phyloP scores from a whole-genome alignment of 2,329 filamentous ascomycete genomes.

The Paecilomyces variotii region DNA sequence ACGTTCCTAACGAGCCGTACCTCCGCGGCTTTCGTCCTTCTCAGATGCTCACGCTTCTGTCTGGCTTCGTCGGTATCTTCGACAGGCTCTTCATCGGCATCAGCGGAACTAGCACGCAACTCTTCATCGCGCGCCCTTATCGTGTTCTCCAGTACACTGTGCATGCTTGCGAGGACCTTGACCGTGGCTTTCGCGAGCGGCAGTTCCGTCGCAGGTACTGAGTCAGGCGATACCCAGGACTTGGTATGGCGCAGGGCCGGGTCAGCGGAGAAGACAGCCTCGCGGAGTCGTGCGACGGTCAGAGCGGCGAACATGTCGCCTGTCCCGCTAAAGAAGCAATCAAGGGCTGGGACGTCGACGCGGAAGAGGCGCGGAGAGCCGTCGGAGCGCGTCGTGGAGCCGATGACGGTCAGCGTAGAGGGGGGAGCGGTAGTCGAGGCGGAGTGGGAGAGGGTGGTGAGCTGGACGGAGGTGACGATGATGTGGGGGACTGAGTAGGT shows the following conservation, averaged over 20 bases:
- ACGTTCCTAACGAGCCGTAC: constrained; percentile 73
- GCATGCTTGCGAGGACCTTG: constrained; percentile 89
- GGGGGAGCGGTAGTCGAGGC: constrained; percentile 21
- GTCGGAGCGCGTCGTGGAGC: constrained; percentile 59
- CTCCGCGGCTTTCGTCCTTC: constrained; percentile 78
- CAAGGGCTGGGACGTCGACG: constrained; percentile 75
- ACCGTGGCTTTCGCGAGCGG: constrained; percentile 77
- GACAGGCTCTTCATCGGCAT: constrained; percentile 19
- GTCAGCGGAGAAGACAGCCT: constrained; percentile 56
- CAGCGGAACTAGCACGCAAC: constrained; percentile 38
- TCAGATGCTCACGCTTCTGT: constrained; percentile 55
- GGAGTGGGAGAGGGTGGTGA: constrained; percentile 47
- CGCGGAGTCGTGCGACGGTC: constrained; percentile 76
- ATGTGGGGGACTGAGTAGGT: constrained; percentile 75
- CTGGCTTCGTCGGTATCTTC: constrained; percentile 36
- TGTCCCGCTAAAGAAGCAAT: constrained; percentile 92
- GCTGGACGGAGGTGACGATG: constrained; percentile 80
- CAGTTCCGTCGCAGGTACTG: constrained; percentile 59
- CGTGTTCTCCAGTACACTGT: constrained; percentile 66
- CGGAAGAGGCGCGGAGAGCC: constrained; percentile 74
- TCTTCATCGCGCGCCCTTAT: constrained; percentile 58
- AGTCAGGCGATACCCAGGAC: constrained; percentile 72
- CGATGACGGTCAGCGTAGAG: constrained; percentile 61
- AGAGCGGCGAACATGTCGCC: constrained; percentile 98
- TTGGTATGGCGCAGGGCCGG: constrained; percentile 43